Base-by-base conservation (phyloP, 257 asterid species). In the Solanum chmielewskii region DNA sequence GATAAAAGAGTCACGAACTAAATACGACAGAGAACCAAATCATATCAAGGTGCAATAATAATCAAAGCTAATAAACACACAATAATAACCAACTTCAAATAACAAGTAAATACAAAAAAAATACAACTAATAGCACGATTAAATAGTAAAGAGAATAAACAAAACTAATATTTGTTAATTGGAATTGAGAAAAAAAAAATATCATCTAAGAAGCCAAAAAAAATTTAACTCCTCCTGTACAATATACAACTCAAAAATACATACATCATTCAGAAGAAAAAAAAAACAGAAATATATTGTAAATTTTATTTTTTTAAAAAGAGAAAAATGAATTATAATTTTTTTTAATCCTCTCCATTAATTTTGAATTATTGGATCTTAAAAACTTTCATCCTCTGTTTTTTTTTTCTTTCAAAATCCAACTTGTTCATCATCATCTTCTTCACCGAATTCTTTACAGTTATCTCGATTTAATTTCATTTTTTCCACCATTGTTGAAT, bases 361-460 rank as follows among this genome's bases (percentile, higher is more conserved):
- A 23, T 23, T 52, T 60, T 20, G 66, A 64, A 76, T 35, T 42
- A 27, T 37, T 47, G 18, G 7, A 27, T 18, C 59, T n/a, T 39
- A 45, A 41, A 18, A 47, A 49, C 6, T 39, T 18, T 49, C 18
- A 80, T 27, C 44, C 68, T 47, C 41, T 47, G 66, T 78, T 27
- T 45, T 76, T 41, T 78, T 45, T 73, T 45, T 15, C 9, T 49
- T 39, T 7, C 1, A 4, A 62, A 74, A 74, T 21, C 69, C 27
- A 71, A 76, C 47, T 37, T 85, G 33, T 87, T 85, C 47, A 20
- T 85, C 83, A 44, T 10, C 77, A 76, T n/a, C n/a, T 6, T 66
- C 44, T 33, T 13, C 87, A 11, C 81, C 29, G 10, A 35, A 85
- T 9, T n/a, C 86, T 87, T 84, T 78, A 87, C 91, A 87, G 44